Evolutionary conservation across 108 stramenopile species (phyloP), one percentile per base, ranked within the genome.

Genomic region (Fragilaria crotonensis): DNA sequence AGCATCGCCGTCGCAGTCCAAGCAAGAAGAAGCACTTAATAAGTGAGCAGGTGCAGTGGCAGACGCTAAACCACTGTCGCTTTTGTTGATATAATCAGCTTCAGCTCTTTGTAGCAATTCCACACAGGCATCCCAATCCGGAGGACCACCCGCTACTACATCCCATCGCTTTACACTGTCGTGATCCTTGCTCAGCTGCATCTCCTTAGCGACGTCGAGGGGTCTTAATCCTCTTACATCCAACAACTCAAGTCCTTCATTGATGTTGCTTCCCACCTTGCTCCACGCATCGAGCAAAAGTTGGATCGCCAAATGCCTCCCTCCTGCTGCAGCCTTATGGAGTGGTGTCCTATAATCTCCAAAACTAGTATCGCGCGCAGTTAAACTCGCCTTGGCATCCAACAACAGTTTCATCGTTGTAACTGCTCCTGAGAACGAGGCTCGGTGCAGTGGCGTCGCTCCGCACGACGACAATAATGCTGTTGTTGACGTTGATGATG

Each of bases 241-340:
- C 25, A 21, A 54, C 14, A 51, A 52, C 20, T 19, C 22, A 5
- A 85, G 49, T 19, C 56, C 76, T 20, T 61, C 21, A 23, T 54
- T 1, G 14, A 81, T 21, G 50, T 44, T 30, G 45, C 0, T 25
- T 19, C 29, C 27, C 29, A 60, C 32, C 20, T 31, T n/a, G 36
- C 55, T 45, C 48, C 84, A 65, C 25, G 68, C 67, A 49, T 76
- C 71, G 30, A 92, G 51, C 26, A 92, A 53, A 7, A 85, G 52
- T 33, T 83, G 75, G 5, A 93, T 76, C 1, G 91, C 91, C 50
- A 89, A 25, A 44, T 76, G 79, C 25, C 91, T 66, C 0, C 91
- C 91, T 32, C 91, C 91, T 0, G 83, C 78, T 25, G 72, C 83
- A 25, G 91, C 91, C 57, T 93, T 93, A 66, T 93, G 91, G 19